phyloP scores from a whole-genome alignment of 768 basidiomycete genomes.

The Coprinopsis marcescibilis region DNA sequence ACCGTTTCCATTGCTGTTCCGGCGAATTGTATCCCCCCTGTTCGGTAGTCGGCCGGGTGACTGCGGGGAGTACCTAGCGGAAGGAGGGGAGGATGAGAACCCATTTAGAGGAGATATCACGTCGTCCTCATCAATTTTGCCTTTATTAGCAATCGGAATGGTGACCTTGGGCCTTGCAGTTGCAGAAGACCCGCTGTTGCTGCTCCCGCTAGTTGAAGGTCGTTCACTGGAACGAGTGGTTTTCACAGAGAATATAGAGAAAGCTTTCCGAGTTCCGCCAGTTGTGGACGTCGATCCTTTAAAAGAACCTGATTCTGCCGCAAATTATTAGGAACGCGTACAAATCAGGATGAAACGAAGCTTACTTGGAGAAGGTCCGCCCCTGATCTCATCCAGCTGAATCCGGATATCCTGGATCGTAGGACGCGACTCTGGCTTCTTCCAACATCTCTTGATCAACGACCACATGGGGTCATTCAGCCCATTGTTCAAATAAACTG shows the following conservation, averaged over 20 bases:
- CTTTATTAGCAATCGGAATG: not conserved
- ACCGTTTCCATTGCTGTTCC: too few relatives aligned
- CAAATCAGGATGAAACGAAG: not conserved
- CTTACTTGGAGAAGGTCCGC: not conserved
- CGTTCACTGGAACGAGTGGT: not conserved
- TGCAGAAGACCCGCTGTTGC: not conserved
- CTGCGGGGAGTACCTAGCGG: too few relatives aligned
- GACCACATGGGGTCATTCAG: conserved; percentile 37
- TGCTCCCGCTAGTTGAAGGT: conserved; percentile 1
- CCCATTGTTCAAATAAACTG: conserved; percentile 13
- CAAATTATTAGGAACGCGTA: too few relatives aligned
- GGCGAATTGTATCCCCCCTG: too few relatives aligned
- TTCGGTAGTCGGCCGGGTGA: too few relatives aligned
- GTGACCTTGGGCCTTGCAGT: not conserved
- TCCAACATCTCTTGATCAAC: conserved; percentile 40
- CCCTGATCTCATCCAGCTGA: conserved; percentile 20
- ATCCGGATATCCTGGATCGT: conserved; percentile 29
- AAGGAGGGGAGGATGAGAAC: not conserved
- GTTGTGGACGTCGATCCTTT: too few relatives aligned
- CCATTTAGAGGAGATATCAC: not conserved
- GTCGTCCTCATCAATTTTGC: not conserved
- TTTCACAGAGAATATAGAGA: not conserved
- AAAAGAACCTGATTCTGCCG: not conserved
- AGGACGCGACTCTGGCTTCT: conserved; percentile 33
- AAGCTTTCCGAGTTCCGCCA: too few relatives aligned